Percentiles rank a stretch among this genome's conserved stretches.
These are phyloP conservation scores for Boletus reticulatus DNA, from an alignment of 768 basidiomycete species.

Conservation along the genomic window DNA sequence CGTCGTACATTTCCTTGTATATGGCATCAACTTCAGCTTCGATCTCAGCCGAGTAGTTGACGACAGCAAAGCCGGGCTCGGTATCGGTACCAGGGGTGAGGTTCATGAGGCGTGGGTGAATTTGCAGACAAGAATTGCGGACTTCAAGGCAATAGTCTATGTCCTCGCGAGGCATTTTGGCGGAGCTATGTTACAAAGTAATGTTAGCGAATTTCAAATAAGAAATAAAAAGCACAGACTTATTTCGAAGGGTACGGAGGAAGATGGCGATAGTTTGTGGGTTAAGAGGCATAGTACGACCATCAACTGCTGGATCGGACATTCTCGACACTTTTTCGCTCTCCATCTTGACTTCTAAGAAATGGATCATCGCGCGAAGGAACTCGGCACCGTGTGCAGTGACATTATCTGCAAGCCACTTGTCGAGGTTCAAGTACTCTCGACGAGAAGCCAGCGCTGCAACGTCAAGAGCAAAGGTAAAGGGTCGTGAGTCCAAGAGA, in stretches of 20 bases:
- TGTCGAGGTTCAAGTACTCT: slow-evolving; percentile 94
- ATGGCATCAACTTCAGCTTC: slow-evolving; percentile 92
- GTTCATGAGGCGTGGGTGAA: slow-evolving; percentile 95
- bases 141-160: slow-evolving; percentile 87
- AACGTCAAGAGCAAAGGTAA: slow-evolving; percentile 89
- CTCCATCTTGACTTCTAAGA: slow-evolving; percentile 91
- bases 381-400: slow-evolving; percentile 81
- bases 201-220: slow-evolving; percentile 2
- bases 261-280: slow-evolving; percentile 90
- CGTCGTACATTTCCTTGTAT: slow-evolving; percentile 98
- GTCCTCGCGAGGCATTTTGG: slow-evolving; percentile 73
- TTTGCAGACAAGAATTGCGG: slow-evolving; percentile 88
- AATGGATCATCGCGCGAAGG: slow-evolving; percentile 81
- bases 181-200: slow-evolving; percentile 47
- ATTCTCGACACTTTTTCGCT: slow-evolving; percentile 76
- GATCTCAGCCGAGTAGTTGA: slow-evolving; percentile 84
- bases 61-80: slow-evolving; percentile 89
- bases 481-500: slow-evolving; percentile 86
- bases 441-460: slow-evolving; percentile 90
- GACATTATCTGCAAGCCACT: slow-evolving; percentile 92
- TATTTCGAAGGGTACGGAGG: slow-evolving; percentile 82
- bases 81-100: slow-evolving; percentile 81
- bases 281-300: slow-evolving; percentile 82
- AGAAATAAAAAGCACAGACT: slow-evolving; percentile 44
- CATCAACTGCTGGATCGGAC: slow-evolving; percentile 75